phyloP scores from a whole-genome alignment of 2,329 filamentous ascomycete species.

The Geosmithia putterillii region DNA sequence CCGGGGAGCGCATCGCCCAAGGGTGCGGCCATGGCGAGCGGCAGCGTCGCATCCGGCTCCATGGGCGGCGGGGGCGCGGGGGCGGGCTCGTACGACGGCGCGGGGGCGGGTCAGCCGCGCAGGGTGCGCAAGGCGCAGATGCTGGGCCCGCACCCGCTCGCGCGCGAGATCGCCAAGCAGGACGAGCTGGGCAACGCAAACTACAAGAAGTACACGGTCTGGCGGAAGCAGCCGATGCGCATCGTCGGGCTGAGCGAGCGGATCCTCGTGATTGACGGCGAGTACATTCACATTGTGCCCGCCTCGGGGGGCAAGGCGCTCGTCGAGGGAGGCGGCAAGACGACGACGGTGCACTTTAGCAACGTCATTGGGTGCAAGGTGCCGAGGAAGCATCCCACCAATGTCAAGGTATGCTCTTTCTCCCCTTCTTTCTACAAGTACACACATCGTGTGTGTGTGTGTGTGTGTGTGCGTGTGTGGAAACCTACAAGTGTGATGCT shows the following conservation, averaged over 20 bases:
- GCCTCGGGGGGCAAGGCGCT: slow-evolving; percentile 52
- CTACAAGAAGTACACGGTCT: slow-evolving; percentile 69
- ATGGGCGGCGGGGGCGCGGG: slow-evolving; percentile 13
- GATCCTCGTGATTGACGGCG: slow-evolving; percentile 68
- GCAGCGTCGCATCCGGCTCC: slow-evolving; percentile 10
- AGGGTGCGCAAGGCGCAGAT: slow-evolving; percentile 40
- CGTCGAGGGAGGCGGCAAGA: slow-evolving; percentile 54
- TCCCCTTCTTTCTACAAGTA: background rate
- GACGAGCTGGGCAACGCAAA: slow-evolving; percentile 44
- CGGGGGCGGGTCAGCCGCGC: slow-evolving; percentile 13
- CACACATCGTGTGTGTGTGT: background rate
- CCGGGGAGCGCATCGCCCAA: slow-evolving; percentile 56
- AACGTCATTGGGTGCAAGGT: slow-evolving; percentile 76
- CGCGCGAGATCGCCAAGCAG: slow-evolving; percentile 48
- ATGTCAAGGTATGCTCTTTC: slow-evolving; percentile 52
- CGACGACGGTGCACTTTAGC: slow-evolving; percentile 71
- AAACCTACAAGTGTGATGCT: no score
- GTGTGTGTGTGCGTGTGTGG: no score
- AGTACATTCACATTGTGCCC: slow-evolving; percentile 80
- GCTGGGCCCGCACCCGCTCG: slow-evolving; percentile 52
- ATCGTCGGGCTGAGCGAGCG: slow-evolving; percentile 67
- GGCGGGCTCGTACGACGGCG: background rate
- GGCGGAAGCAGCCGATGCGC: slow-evolving; percentile 72
- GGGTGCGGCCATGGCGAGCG: slow-evolving; percentile 19
- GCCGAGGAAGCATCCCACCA: slow-evolving; percentile 64